Evolutionary conservation across 1,284 basidiomycete genomes (phyloP).

Genomic region (Microbotryum scabiosae): DNA sequence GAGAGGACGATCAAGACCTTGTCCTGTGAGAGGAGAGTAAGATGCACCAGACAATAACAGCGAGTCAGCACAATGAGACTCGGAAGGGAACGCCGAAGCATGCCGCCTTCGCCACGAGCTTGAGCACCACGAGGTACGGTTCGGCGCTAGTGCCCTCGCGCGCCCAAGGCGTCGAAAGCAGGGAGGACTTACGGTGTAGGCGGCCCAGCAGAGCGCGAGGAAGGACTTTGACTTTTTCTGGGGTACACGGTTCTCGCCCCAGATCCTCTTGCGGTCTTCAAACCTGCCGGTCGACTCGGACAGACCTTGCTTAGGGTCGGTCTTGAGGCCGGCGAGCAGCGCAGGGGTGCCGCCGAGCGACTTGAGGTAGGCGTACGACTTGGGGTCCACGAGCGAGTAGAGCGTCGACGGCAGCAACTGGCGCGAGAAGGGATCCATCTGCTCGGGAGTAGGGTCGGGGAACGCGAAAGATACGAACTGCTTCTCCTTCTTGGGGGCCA

Average conservation of each 20-base stretch:
- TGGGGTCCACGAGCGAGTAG: conserved; percentile 82
- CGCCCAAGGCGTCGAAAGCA: conserved; percentile 38
- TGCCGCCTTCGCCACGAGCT: too few species aligned
- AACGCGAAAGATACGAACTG: conserved; percentile 31
- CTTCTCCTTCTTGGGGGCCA: conserved; percentile 3
- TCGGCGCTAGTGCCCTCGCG: neutral
- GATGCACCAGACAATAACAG: neutral
- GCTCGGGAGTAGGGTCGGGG: conserved; percentile 55
- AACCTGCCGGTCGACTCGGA: conserved; percentile 40
- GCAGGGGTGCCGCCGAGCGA: conserved; percentile 64
- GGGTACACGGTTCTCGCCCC: conserved; percentile 77
- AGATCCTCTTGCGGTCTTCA: conserved; percentile 62
- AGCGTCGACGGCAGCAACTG: conserved; percentile 63
- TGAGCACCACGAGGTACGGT: neutral
- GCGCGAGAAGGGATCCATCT: conserved; percentile 44
- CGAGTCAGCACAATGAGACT: neutral
- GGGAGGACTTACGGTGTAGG: conserved; percentile 64
- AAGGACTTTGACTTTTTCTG: conserved; percentile 67
- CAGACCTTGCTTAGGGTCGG: conserved; percentile 17
- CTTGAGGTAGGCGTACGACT: conserved; percentile 57
- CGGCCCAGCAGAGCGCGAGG: conserved; percentile 81
- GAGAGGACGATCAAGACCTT: conserved; percentile 66
- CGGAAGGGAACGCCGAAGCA: neutral
- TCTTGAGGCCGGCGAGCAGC: conserved; percentile 56
- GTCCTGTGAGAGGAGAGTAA: conserved; percentile 13